phyloP scores from a whole-genome alignment of 768 basidiomycete species.

The Pisolithus albus region DNA sequence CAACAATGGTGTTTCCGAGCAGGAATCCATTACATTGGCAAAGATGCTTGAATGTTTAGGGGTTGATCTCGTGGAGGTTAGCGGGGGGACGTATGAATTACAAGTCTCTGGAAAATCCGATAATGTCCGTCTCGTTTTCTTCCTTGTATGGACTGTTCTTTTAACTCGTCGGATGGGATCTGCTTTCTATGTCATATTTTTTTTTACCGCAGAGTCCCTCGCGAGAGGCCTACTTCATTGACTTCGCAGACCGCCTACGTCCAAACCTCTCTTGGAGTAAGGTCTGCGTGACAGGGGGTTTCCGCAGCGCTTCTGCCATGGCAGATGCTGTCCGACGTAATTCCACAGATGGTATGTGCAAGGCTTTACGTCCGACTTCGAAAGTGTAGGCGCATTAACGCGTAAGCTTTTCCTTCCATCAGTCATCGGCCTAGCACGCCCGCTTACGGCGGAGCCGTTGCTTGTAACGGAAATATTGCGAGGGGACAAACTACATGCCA shows the following conservation, averaged over 20 bases:
- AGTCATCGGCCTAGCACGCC: slow-evolving; percentile 28
- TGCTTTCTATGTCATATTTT: not conserved
- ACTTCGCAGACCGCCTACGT: slow-evolving; percentile 23
- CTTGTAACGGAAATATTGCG: slow-evolving; percentile 23
- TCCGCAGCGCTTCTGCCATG: slow-evolving; percentile 24
- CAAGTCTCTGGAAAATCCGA: not conserved
- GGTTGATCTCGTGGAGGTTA: slow-evolving; percentile 37
- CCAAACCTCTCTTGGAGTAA: slow-evolving; percentile 20
- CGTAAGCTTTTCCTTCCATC: not conserved
- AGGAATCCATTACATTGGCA: slow-evolving; percentile 28
- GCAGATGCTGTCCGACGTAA: slow-evolving; percentile 19
- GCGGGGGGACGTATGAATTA: slow-evolving; percentile 32
- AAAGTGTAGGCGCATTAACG: not conserved
- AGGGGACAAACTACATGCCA: slow-evolving; percentile 18
- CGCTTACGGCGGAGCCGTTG: slow-evolving; percentile 25
- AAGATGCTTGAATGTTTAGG: slow-evolving; percentile 27
- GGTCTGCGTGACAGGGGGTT: slow-evolving; percentile 27
- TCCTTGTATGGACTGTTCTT: too few species aligned
- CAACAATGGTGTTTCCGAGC: slow-evolving; percentile 22
- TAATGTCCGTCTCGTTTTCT: not conserved
- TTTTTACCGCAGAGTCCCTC: not conserved
- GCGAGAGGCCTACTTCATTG: slow-evolving; percentile 26
- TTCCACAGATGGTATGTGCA: slow-evolving; percentile 21
- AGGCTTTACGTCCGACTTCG: not conserved
- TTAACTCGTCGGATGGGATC: too few species aligned